These are phyloP conservation scores for Mentha longifolia DNA, from an alignment of 257 asterid genomes.

Conservation along the genomic window DNA sequence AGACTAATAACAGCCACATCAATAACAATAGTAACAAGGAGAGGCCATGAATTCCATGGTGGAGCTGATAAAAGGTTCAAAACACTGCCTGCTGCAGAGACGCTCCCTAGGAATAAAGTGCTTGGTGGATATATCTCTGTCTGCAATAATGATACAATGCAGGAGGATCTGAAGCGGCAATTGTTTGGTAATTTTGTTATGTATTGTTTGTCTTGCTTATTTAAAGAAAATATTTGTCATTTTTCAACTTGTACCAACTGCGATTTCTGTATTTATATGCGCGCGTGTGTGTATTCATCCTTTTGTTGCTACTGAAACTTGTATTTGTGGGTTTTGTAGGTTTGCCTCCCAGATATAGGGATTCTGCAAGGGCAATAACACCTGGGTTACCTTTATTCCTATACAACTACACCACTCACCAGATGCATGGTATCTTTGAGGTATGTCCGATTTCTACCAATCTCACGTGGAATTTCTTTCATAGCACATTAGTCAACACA, in stretches of 20 bases:
- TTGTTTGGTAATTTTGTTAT: constrained; percentile 69
- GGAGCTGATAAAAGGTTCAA: constrained; percentile 85
- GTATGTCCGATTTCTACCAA: constrained; percentile 39
- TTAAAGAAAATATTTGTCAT: neutral
- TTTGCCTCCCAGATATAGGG: constrained; percentile 91
- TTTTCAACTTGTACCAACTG: neutral
- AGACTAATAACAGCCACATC: constrained; percentile 40
- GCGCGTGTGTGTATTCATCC: too few relatives aligned
- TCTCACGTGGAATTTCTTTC: neutral
- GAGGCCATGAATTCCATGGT: constrained; percentile 49
- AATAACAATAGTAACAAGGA: constrained; percentile 47
- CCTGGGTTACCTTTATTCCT: constrained; percentile 94
- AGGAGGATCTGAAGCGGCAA: constrained; percentile 88
- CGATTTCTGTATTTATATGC: neutral
- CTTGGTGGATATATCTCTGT: constrained; percentile 97
- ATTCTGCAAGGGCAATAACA: constrained; percentile 94
- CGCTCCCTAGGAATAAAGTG: constrained; percentile 88
- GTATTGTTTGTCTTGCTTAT: constrained; percentile 16
- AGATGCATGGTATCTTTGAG: constrained; percentile 96
- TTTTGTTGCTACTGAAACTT: too few relatives aligned
- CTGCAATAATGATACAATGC: constrained; percentile 97
- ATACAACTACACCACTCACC: constrained; percentile 93
- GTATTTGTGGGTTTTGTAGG: too few relatives aligned
- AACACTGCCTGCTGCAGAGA: constrained; percentile 93
- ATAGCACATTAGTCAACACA: neutral